Evolutionary conservation across 2,329 filamentous ascomycete genomes (phyloP), one percentile per base, ranked within the genome.

Genomic region (Aspergillus hiratsukae): DNA sequence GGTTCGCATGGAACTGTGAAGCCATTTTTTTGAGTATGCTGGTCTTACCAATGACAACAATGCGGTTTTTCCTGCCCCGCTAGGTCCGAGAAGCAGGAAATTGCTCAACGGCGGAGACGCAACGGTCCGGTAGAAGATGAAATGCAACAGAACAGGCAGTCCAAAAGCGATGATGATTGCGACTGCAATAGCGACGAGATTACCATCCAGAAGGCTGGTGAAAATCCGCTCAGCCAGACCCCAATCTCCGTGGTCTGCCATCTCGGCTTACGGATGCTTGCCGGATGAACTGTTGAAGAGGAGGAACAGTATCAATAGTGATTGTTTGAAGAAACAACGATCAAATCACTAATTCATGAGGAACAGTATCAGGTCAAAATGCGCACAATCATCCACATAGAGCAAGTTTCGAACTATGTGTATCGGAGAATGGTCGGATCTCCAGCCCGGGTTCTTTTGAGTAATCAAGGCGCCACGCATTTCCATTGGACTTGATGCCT

Each of bases 1-100:
- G n/a, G 19, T 56, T 29, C 50, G 40, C n/a, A 53, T 35, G 6
- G 10, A 27, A 19, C 19, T 21, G 49, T 8, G 43, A 27, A 43
- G 23, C 23, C 21, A 52, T 23, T 4, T 5, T 23, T 4, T 5
- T 28, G 8, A 5, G 29, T 14, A 29, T 11, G 10, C n/a, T 27
- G 17, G 19, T 49, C 76, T 60, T 79, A 89, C 87, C 64, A 94
- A 81, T 23, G 90, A 91, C n/a, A 91, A 77, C 35, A 97, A 84
- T 8, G 89, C 83, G 0, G 94, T 97, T 79, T 97, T 99, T 67
- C 94, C 94, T 51, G 85, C 83, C 61, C 87, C 89, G 55, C 87
- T 87, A 17, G 93, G 91, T 1, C 94, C 94, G 50, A 92, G 72
- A 46, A 97, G 79, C 58, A 97, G 85, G 7, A 87, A 88, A 51